phyloP scores from a whole-genome alignment of 352 stramenopile species.

The Phytophthora cactorum region DNA sequence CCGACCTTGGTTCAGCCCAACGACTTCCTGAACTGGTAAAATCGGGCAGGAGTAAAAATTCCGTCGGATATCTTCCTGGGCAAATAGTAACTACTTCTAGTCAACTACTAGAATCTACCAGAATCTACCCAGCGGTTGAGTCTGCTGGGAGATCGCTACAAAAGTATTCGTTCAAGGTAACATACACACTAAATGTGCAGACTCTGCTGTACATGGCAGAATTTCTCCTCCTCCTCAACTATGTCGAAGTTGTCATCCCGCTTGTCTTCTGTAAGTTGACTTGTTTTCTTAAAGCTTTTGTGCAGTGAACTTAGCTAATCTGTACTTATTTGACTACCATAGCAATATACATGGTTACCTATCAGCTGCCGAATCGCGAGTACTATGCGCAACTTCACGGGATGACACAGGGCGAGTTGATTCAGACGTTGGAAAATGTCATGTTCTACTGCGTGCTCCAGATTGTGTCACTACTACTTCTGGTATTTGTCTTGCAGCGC shows the following conservation, averaged over 20 bases:
- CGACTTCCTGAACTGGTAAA: not conserved
- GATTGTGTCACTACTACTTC: constrained; percentile 8
- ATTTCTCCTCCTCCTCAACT: constrained; percentile 40
- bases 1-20: too few relatives aligned
- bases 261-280: constrained; percentile 39
- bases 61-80: not conserved
- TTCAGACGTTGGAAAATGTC: constrained; percentile 7
- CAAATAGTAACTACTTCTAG: not conserved
- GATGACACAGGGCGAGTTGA: constrained; percentile 2
- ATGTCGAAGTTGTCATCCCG: constrained; percentile 38
- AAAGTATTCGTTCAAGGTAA: not conserved
- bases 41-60: not conserved
- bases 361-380: constrained; percentile 29
- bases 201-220: constrained; percentile 33
- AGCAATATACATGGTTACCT: constrained; percentile 27
- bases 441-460: constrained; percentile 15
- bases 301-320: not conserved
- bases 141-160: not conserved
- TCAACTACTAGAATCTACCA: not conserved
- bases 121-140: not conserved
- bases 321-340: not conserved
- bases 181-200: not conserved
- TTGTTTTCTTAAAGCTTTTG: not conserved
- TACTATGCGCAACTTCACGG: constrained; percentile 32
- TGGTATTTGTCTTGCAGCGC: constrained; percentile 5